phyloP scores from a whole-genome alignment of 129 eudicot genomes.

The carrot (Daucus carota) region DH1_v3.0 NC_030381.2:38060001-38060500 shows the following conservation, averaged over 20 bases:
- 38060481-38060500: neutral
- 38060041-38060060: constrained; percentile 10
- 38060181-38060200: constrained; percentile 18
- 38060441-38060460: neutral
- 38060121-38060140: constrained; percentile 46
- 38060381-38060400: neutral
- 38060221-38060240: neutral
- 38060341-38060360: neutral
- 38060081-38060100: constrained; percentile 47
- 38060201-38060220: constrained; percentile 30
- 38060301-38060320: neutral
- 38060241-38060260: neutral
- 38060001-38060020: neutral
- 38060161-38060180: constrained; percentile 26
- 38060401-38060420: neutral
- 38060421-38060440: neutral
- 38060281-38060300: neutral
- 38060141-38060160: constrained; percentile 24
- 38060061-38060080: constrained; percentile 24
- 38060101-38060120: constrained; percentile 55
- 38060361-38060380: neutral
- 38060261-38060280: no score
- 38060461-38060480: neutral
- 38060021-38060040: neutral
- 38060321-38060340: neutral